Percentiles rank a stretch among this genome's conserved stretches.
Evolutionary conservation across 768 basidiomycete genomes (phyloP).

Genomic region (Phylloporus rhodoxanthus): DNA sequence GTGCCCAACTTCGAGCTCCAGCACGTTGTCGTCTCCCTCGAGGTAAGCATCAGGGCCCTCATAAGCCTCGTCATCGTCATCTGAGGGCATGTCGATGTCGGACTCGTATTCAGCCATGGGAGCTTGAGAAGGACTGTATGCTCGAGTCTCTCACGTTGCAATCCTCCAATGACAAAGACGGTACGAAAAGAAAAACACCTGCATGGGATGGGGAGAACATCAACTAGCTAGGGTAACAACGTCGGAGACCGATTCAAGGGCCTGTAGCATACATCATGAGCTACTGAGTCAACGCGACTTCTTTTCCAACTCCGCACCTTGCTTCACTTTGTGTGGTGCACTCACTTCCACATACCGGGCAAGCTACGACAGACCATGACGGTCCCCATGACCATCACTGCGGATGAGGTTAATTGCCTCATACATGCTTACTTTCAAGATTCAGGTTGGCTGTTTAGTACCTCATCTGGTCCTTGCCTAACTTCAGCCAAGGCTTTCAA

Average conservation of each 20-base stretch:
- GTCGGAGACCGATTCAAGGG: not conserved
- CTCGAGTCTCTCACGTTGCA: not conserved
- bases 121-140: not conserved
- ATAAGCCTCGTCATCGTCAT: slow-evolving; percentile 32
- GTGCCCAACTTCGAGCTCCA: slow-evolving; percentile 30
- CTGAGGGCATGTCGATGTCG: slow-evolving; percentile 13
- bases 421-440: slow-evolving; percentile 82
- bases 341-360: not conserved
- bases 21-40: slow-evolving; percentile 31
- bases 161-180: not conserved
- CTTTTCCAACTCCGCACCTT: slow-evolving; percentile 22
- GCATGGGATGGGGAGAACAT: not conserved
- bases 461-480: slow-evolving; percentile 5
- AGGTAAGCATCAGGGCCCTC: slow-evolving; percentile 33
- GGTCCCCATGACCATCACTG: slow-evolving; percentile 57
- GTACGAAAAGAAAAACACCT: not conserved
- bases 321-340: not conserved
- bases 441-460: slow-evolving; percentile 46
- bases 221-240: not conserved
- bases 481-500: slow-evolving; percentile 51
- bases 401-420: slow-evolving; percentile 81
- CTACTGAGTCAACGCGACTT: not conserved
- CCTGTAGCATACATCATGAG: no score
- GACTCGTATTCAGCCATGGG: slow-evolving; percentile 20
- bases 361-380: slow-evolving; percentile 23